Evolutionary conservation across 805 yeast genomes (phyloP).

Genomic region (Candida ovalis): DNA sequence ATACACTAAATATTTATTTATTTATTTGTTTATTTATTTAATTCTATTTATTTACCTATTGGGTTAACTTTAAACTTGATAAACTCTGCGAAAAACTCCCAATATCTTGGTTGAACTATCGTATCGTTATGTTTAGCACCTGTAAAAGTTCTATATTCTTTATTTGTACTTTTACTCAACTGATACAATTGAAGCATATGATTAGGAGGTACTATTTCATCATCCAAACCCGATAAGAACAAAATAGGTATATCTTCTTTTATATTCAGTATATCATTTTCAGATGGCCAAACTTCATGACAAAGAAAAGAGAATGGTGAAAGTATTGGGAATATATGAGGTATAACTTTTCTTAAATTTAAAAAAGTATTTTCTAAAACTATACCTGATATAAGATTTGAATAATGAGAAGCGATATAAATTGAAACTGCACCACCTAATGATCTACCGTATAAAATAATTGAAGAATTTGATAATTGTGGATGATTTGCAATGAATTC

Average conservation of each 20-base stretch:
- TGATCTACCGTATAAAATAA: conserved; percentile 82
- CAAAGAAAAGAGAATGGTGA: conserved; percentile 55
- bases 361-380: conserved; percentile 86
- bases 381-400: conserved; percentile 52
- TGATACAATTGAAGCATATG: conserved; percentile 67
- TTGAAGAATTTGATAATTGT: conserved; percentile 46
- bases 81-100: conserved; percentile 64
- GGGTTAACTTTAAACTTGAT: conserved; percentile 42
- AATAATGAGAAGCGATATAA: conserved; percentile 63
- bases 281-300: conserved; percentile 82
- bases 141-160: conserved; percentile 51
- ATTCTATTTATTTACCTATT: conserved; percentile 17
- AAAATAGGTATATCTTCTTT: conserved; percentile 59
- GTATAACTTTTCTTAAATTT: conserved; percentile 64
- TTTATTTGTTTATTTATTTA: no score
- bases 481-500: conserved; percentile 51
- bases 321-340: conserved; percentile 71
- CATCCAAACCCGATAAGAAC: conserved; percentile 67
- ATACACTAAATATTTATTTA: no score
- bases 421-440: conserved; percentile 94
- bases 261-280: conserved; percentile 48
- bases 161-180: conserved; percentile 46
- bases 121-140: conserved; percentile 83
- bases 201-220: conserved; percentile 87
- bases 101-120: conserved; percentile 67